A percentile compares a stretch with the other conserved stretches of the same genome.
Conservation (phyloP, 208 protist species). For the Leishmania major region DNA sequence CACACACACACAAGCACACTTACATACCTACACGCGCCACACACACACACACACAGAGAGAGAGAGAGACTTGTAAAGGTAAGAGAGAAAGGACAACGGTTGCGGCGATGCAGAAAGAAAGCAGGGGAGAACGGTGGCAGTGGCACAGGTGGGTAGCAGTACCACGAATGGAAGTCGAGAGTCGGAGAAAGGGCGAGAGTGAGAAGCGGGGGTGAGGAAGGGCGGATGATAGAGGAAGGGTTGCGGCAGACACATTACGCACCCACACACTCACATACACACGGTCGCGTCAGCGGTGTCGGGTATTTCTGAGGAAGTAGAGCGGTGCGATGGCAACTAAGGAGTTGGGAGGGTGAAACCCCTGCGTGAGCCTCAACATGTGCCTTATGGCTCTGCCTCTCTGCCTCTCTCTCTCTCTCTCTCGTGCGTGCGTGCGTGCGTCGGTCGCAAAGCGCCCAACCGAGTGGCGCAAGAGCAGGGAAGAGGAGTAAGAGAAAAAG, state of each 20-base stretch:
- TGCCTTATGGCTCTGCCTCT: background rate
- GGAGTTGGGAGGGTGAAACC: background rate
- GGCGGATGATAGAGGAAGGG: background rate
- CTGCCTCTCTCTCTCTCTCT: background rate
- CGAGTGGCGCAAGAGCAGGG: background rate
- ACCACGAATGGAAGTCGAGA: background rate
- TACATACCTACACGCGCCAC: background rate
- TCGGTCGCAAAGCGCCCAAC: background rate
- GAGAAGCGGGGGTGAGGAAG: background rate
- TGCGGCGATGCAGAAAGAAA: background rate
- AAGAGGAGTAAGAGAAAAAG: background rate
- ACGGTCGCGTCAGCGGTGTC: background rate
- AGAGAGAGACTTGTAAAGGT: background rate
- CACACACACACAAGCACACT: background rate
- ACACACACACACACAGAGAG: background rate
- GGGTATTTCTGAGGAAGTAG: constrained; percentile 1
- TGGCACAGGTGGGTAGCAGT: background rate
- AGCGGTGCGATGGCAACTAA: background rate
- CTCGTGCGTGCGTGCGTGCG: background rate
- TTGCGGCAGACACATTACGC: background rate
- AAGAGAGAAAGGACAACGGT: background rate
- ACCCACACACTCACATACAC: background rate
- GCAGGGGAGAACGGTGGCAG: background rate
- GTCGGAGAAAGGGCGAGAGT: background rate
- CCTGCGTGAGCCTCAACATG: background rate